Evolutionary conservation across 1,139 yeast genomes (phyloP), one percentile per base, ranked within the genome.

Genomic region (Geotrichum restrictum): DNA sequence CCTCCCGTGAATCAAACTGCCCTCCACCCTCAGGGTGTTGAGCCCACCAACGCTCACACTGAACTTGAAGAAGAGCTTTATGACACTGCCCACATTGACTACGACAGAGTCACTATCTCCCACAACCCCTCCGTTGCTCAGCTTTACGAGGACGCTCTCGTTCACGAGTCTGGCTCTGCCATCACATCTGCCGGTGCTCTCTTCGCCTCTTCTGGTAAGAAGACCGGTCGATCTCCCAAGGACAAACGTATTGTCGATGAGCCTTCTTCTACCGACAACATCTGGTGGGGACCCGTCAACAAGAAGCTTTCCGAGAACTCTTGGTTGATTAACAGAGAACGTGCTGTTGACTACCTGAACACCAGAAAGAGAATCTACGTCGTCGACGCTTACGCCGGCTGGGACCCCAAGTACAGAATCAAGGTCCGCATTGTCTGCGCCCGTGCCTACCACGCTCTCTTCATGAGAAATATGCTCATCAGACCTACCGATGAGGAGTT

Each of bases 281-380:
- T 93, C 64, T 93, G 98, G 98, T 93, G 98, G 98, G 98, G 98
- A 31, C 98, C 98, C 7, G 98, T 93, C 64, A 93, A 93, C 78
- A 88, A 87, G 74, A 87, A 91, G 74, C 93, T 93, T 65, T 86
- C 88, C 59, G 96, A 88, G 74, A 83, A 85, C 69, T 89, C 97
- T 45, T 93, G 98, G 98, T 82, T 83, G 67, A 91, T 93, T 65
- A 88, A 94, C 71, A 85, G 96, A 72, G 94, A 94, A 63, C 87
- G 98, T 75, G 98, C 98, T 54, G 81, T 91, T 65, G 98, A 93
- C 74, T 93, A 89, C 77, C 81, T 93, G 71, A 87, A 96, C 79
- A 93, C 98, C 57, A 85, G 96, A 75, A 93, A 87, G 68, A 87
- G 89, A 72, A 83, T 93, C 68, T 93, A 87, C 72, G 94, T 93